These are phyloP conservation scores for Fusarium sp. DNA, from an alignment of 2,329 filamentous ascomycete species.

Conservation along the genomic window DNA sequence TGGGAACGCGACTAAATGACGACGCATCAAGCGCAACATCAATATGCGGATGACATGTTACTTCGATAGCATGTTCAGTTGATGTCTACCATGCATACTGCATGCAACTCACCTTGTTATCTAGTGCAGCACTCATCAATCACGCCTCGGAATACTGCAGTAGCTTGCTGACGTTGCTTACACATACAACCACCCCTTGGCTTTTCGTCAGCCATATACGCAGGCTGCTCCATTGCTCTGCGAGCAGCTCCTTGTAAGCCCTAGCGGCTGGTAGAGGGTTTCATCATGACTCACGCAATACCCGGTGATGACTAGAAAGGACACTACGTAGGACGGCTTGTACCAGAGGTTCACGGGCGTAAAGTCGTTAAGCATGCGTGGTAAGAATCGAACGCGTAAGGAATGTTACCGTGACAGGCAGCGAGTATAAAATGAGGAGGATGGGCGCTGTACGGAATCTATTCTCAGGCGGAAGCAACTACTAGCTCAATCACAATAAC, in stretches of 20 bases:
- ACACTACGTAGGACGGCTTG: conserved; percentile 20
- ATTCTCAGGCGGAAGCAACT: conserved; percentile 22
- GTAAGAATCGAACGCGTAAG: background rate
- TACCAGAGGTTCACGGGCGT: background rate
- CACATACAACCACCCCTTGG: background rate
- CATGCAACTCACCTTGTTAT: conserved; percentile 1
- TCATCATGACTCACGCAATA: conserved; percentile 43
- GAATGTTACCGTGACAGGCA: background rate
- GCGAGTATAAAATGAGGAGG: conserved; percentile 35
- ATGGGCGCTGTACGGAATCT: conserved; percentile 8
- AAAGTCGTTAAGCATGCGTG: background rate
- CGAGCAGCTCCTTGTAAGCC: conserved; percentile 4
- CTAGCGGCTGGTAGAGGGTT: conserved; percentile 14
- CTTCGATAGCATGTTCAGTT: background rate
- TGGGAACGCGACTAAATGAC: conserved; percentile 8
- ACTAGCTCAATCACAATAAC: background rate
- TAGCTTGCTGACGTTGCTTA: conserved; percentile 10
- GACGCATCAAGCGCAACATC: background rate
- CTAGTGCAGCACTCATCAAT: background rate
- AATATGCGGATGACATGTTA: background rate
- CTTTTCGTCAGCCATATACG: conserved; percentile 33
- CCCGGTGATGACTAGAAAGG: conserved; percentile 1
- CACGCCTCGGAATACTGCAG: background rate
- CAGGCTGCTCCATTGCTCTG: conserved; percentile 2
- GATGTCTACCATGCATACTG: conserved; percentile 3